phyloP scores from a whole-genome alignment of 1,284 basidiomycete species.

The Ustilago trichophora region DNA sequence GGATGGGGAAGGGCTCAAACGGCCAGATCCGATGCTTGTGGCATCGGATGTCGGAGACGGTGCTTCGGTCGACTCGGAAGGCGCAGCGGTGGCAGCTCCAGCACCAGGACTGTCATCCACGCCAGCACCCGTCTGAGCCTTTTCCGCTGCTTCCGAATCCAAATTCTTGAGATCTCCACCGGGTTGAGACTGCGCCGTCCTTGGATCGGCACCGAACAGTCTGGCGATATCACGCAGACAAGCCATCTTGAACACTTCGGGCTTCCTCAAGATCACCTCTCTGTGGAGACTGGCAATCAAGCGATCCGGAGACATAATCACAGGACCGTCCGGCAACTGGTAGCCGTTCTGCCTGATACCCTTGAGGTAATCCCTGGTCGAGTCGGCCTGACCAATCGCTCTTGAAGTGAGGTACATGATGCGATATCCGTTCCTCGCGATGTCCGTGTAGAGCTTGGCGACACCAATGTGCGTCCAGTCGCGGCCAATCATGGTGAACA shows the following conservation, averaged over 20 bases:
- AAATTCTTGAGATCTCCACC: conserved; percentile 15
- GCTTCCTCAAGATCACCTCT: conserved; percentile 76
- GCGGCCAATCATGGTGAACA: conserved; percentile 98
- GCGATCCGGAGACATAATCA: conserved; percentile 98
- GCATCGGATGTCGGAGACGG: too few species aligned
- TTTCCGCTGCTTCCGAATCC: conserved; percentile 2
- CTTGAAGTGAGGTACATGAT: conserved; percentile 97
- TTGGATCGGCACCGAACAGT: conserved; percentile 76
- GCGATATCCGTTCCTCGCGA: conserved; percentile 93
- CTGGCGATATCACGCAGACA: conserved; percentile 95
- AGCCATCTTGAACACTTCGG: conserved; percentile 99
- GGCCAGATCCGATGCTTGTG: conserved; percentile 61
- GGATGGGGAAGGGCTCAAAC: conserved; percentile 6
- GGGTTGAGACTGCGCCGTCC: conserved; percentile 24
- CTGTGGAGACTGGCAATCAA: conserved; percentile 93
- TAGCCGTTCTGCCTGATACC: conserved; percentile 96
- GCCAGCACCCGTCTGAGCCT: conserved; percentile 10
- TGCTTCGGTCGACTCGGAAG: neutral
- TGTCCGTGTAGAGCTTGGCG: conserved; percentile 98
- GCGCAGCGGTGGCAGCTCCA: conserved; percentile 27
- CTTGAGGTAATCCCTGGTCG: conserved; percentile 92
- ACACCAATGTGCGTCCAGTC: conserved; percentile 99
- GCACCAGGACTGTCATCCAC: conserved; percentile 8
- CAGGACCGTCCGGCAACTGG: conserved; percentile 94
- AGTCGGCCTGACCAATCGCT: conserved; percentile 97